phyloP scores from a whole-genome alignment of 371 early-diverging fungal species.

The Capillidium heterosporum region DNA sequence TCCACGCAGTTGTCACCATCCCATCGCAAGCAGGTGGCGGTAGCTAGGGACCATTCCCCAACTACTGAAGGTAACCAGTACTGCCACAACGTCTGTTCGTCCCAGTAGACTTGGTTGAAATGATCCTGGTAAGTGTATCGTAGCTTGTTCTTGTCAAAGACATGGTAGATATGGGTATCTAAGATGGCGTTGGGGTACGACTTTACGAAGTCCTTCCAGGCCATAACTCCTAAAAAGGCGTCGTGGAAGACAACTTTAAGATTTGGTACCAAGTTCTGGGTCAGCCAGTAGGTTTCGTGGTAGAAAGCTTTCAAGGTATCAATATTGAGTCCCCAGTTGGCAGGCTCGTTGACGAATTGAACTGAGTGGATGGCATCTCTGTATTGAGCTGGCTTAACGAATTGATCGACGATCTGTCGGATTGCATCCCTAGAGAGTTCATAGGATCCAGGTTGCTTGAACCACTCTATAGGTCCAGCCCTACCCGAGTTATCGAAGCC shows the following conservation, averaged over 20 bases:
- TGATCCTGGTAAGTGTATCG: conserved; percentile 9
- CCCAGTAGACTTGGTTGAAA: conserved; percentile 10
- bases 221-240: not conserved
- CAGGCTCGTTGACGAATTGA: conserved; percentile 21
- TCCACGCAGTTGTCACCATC: conserved; percentile 5
- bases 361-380: conserved; percentile 10
- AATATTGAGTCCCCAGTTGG: conserved; percentile 17
- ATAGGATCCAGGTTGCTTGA: not conserved
- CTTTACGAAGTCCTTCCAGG: not conserved
- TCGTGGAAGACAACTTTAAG: conserved; percentile 4
- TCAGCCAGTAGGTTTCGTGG: not conserved
- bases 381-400: not conserved
- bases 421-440: too few relatives aligned
- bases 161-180: conserved; percentile 29
- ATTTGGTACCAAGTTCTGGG: not conserved
- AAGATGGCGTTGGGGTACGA: not conserved
- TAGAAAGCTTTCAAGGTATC: conserved; percentile 6
- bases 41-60: conserved; percentile 55
- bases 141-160: conserved; percentile 18
- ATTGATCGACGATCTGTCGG: not conserved
- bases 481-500: conserved; percentile 25
- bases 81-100: conserved; percentile 3
- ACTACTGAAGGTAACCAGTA: conserved; percentile 35
- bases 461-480: not conserved
- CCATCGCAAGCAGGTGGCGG: conserved; percentile 48